phyloP scores from a whole-genome alignment of 768 basidiomycete genomes.

The Lentinula detonsa region DNA sequence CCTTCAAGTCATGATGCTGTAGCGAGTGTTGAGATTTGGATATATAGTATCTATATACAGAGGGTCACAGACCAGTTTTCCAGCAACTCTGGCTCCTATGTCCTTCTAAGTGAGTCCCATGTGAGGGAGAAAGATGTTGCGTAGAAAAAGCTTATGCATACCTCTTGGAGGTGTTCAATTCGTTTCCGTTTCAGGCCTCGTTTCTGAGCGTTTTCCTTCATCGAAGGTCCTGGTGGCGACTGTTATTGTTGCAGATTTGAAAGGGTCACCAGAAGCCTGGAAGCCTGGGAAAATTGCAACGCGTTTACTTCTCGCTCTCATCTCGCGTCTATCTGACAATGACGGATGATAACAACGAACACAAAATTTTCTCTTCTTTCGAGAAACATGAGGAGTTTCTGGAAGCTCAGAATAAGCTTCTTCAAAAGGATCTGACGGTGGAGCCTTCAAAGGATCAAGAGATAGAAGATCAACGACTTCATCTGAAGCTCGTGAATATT shows the following conservation, averaged over 20 bases:
- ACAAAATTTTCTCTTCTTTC: constrained; percentile 47
- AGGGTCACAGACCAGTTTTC: constrained; percentile 48
- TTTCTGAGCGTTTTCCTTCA: constrained; percentile 2
- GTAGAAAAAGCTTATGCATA: constrained; percentile 9
- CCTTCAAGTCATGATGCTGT: constrained; percentile 73
- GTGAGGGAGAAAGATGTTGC: neutral
- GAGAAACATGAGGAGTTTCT: constrained; percentile 58
- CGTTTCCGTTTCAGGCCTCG: constrained; percentile 40
- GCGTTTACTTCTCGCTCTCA: neutral
- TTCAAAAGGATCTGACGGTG: constrained; percentile 38
- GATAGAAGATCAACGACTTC: constrained; percentile 29
- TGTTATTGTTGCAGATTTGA: neutral
- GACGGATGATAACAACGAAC: constrained; percentile 36
- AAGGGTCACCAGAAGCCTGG: neutral
- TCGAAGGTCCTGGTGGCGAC: neutral
- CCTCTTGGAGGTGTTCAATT: constrained; percentile 27
- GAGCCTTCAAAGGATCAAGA: constrained; percentile 39
- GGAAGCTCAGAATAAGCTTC: constrained; percentile 42
- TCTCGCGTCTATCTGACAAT: constrained; percentile 3
- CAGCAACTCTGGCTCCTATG: constrained; percentile 33
- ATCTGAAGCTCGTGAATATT: constrained; percentile 40
- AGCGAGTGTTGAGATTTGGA: neutral
- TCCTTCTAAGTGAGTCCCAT: constrained; percentile 25
- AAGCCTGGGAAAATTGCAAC: neutral
- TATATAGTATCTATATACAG: neutral